A percentile compares a stretch with the other conserved stretches of the same genome.
These are phyloP conservation scores for Sporisorium sorghi DNA, from an alignment of 1,284 basidiomycete genomes.

Conservation along the genomic window DNA sequence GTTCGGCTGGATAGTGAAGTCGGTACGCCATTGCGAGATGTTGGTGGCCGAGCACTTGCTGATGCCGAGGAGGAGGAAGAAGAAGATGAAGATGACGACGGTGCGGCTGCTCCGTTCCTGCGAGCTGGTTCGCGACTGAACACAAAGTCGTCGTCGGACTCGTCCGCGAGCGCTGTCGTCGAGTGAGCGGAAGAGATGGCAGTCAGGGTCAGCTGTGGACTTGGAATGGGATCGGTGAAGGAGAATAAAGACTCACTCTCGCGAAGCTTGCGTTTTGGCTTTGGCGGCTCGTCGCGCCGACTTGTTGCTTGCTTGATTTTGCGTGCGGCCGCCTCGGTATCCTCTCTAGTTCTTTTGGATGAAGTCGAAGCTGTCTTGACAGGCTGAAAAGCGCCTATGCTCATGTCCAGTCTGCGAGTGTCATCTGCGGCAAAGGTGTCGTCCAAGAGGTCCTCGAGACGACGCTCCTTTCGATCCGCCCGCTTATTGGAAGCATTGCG, in stretches of 20 bases:
- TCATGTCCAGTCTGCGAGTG: constrained; percentile 34
- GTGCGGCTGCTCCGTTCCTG: constrained; percentile 15
- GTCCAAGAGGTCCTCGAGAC: constrained; percentile 47
- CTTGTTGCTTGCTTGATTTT: constrained; percentile 31
- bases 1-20: constrained; percentile 30
- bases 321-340: constrained; percentile 28
- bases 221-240: not conserved
- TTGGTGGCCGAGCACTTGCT: constrained; percentile 5
- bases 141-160: constrained; percentile 51
- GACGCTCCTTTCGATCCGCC: constrained; percentile 27
- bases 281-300: constrained; percentile 28
- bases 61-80: constrained; percentile 5
- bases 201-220: not conserved
- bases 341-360: constrained; percentile 16
- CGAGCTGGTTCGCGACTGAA: constrained; percentile 42
- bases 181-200: not conserved
- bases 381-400: constrained; percentile 39
- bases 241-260: constrained; percentile 17
- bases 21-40: constrained; percentile 24
- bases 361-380: constrained; percentile 20
- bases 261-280: constrained; percentile 40
- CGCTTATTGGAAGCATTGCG: constrained; percentile 34
- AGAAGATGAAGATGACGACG: constrained; percentile 14
- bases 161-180: constrained; percentile 31
- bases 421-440: constrained; percentile 35